These are phyloP conservation scores for Pseudoturritis turrita DNA, from an alignment of 345 rosid genomes.

Conservation along the genomic window DNA sequence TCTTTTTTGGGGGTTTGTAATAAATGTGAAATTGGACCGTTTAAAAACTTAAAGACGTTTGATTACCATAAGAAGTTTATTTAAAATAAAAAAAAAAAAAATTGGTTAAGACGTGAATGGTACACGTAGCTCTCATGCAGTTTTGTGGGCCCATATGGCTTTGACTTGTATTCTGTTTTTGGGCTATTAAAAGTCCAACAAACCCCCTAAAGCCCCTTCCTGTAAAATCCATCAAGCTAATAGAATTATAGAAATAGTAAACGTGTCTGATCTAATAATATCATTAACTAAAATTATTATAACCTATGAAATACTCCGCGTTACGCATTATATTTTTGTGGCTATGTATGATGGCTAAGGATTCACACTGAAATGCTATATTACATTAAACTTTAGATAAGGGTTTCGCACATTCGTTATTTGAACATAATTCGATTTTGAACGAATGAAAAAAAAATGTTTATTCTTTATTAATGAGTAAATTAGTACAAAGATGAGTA, in stretches of 20 bases:
- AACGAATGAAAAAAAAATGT: background rate
- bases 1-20: slow-evolving; percentile 12
- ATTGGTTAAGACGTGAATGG: slow-evolving; percentile 11
- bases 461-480: background rate
- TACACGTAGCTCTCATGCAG: slow-evolving; percentile 31
- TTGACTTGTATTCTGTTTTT: slow-evolving; percentile 24
- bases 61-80: background rate
- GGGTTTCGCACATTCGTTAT: background rate
- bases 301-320: too few species aligned
- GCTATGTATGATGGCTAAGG: too few species aligned
- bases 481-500: background rate
- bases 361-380: too few species aligned
- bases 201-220: slow-evolving; percentile 1
- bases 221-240: background rate
- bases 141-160: slow-evolving; percentile 23
- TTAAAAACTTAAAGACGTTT: background rate
- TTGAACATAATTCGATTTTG: background rate
- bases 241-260: background rate
- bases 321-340: too few species aligned
- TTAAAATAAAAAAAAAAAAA: too few species aligned
- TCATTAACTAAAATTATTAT: too few species aligned
- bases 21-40: slow-evolving; percentile 23
- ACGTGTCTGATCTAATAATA: too few species aligned
- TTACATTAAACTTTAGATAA: too few species aligned
- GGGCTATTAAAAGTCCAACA: slow-evolving; percentile 23